Base-by-base conservation (phyloP, 495 filamentous ascomycete species). In the Aspergillus baeticus region DNA sequence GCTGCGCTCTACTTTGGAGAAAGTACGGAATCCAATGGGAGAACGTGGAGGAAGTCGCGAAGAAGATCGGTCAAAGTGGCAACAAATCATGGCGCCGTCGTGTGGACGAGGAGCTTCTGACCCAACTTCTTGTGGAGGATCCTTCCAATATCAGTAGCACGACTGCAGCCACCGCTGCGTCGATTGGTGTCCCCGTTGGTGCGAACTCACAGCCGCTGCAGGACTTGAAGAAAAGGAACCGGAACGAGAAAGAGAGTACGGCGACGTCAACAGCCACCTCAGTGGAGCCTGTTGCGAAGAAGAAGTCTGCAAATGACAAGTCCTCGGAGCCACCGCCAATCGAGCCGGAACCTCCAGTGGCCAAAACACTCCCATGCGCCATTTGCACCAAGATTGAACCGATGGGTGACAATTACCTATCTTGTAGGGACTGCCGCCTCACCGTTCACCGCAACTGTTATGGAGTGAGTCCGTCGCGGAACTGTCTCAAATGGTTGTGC, bases 1-100 rank as follows among this genome's bases (percentile, higher is more conserved):
- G 92, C 6, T 99, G 94, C 71, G 92, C 91, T 17, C 81, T 90
- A 42, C 75, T 98, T 29, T 99, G 94, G 94, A 83, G 94, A 31
- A 88, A 92, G 54, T 98, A 98, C 64, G 92, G 87, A 10, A 91
- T 99, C 53, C 90, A 94, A 56, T 99, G 91, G 84, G 94, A 98
- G 66, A 89, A 95, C 60, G 79, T 89, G n/a, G 94, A 98, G 51
- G 94, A 98, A 59, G 80, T 96, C 33, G 86, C 87, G 20, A 96
- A 94, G 77, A 94, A 95, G 76, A 85, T 95, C 49, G 85, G 85
- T 3, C 84, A 86, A 49, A 86, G 84, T 54, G 91, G 92, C 38
- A 90, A 91, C 36, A 87, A 90, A 55, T 89, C 89, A 2, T 92
- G 87, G 88, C 92, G 92, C 66, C 83, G 90, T 44, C 87, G 84